A percentile compares a stretch with the other conserved stretches of the same genome.
These are phyloP conservation scores for Moringa oleifera DNA, from an alignment of 345 rosid genomes.

Conservation along the genomic window DNA sequence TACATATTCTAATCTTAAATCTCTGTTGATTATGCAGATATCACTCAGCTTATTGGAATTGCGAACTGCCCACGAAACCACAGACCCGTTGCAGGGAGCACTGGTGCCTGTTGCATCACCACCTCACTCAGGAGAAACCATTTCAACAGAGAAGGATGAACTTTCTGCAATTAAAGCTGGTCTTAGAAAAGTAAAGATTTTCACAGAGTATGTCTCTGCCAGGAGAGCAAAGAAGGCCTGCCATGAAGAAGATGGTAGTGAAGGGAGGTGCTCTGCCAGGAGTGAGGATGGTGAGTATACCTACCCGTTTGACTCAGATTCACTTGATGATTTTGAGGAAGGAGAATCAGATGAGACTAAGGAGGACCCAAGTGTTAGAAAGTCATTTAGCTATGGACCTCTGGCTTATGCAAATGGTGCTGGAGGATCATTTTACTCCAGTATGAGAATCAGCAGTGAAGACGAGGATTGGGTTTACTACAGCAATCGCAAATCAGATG, in stretches of 20 bases:
- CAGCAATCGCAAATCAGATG: slow-evolving; percentile 33
- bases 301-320: slow-evolving; percentile 36
- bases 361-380: slow-evolving; percentile 24
- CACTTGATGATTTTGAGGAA: slow-evolving; percentile 30
- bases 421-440: slow-evolving; percentile 25
- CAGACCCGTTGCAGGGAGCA: slow-evolving; percentile 44
- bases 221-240: slow-evolving; percentile 34
- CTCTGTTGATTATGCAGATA: slow-evolving; percentile 37
- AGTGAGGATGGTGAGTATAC: slow-evolving; percentile 19
- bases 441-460: slow-evolving; percentile 21
- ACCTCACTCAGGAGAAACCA: slow-evolving; percentile 22
- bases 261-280: slow-evolving; percentile 23
- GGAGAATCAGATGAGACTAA: slow-evolving; percentile 22
- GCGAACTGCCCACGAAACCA: slow-evolving; percentile 53
- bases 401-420: slow-evolving; percentile 43
- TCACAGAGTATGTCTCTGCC: slow-evolving; percentile 32
- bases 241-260: slow-evolving; percentile 28
- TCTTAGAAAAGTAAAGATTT: slow-evolving; percentile 39
- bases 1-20: slow-evolving; percentile 1
- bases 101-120: slow-evolving; percentile 37
- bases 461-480: slow-evolving; percentile 51
- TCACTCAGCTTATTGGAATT: slow-evolving; percentile 69
- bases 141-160: slow-evolving; percentile 28
- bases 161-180: slow-evolving; percentile 45
- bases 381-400: slow-evolving; percentile 44